phyloP scores from a whole-genome alignment of 2,329 filamentous ascomycete genomes.

The Hypoxylon sp. region DNA sequence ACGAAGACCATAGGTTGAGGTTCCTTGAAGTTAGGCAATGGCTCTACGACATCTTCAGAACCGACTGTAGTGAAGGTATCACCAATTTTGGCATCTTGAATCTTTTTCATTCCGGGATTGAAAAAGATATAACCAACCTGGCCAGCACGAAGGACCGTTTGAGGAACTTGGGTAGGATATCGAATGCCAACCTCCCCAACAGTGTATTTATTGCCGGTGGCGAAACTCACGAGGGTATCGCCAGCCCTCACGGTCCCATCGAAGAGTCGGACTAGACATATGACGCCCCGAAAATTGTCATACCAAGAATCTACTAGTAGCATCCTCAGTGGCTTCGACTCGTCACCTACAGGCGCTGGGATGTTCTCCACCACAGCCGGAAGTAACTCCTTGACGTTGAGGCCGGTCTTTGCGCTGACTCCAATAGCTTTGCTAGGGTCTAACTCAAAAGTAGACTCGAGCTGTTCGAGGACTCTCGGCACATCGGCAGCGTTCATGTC shows the following conservation, averaged over 20 bases:
- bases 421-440: slow-evolving; percentile 77
- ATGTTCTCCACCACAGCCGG: slow-evolving; percentile 89
- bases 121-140: slow-evolving; percentile 98
- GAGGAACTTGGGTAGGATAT: slow-evolving; percentile 88
- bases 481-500: slow-evolving; percentile 92
- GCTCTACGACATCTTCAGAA: slow-evolving; percentile 80
- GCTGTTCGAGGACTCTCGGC: slow-evolving; percentile 87
- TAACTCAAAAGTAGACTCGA: slow-evolving; percentile 88
- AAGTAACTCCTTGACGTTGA: slow-evolving; percentile 86
- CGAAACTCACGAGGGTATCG: slow-evolving; percentile 88
- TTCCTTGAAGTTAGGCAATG: slow-evolving; percentile 93
- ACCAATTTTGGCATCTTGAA: slow-evolving; percentile 94
- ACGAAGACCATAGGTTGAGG: slow-evolving; percentile 99
- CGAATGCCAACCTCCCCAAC: slow-evolving; percentile 98
- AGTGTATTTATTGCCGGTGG: slow-evolving; percentile 88
- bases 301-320: slow-evolving; percentile 99
- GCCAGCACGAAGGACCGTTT: slow-evolving; percentile 84
- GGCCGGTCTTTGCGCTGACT: slow-evolving; percentile 93
- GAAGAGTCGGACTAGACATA: slow-evolving; percentile 91
- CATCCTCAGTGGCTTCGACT: slow-evolving; percentile 80
- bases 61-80: slow-evolving; percentile 93
- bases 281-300: slow-evolving; percentile 93
- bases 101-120: slow-evolving; percentile 98
- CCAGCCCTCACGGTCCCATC: slow-evolving; percentile 87
- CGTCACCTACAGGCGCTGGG: slow-evolving; percentile 82